Base-by-base conservation (phyloP, 2,329 filamentous ascomycete genomes). In the Metarhizium sp. region DNA sequence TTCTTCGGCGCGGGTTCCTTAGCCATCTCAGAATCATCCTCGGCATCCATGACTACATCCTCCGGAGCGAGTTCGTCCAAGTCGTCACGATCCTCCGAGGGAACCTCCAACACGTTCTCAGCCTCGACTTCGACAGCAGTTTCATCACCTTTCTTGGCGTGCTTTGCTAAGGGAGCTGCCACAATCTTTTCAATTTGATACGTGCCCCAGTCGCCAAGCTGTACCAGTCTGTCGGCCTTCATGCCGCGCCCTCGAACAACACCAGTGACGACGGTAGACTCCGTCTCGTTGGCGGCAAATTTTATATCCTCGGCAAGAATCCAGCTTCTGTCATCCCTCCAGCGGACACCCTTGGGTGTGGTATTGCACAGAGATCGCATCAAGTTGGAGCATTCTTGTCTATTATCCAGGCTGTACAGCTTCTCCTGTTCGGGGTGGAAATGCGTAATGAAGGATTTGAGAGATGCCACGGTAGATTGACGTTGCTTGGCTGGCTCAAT, bases 281-380 rank as follows among this genome's bases (percentile, higher is more conserved):
- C 78, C 1, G 78, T 75, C 11, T 78, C 78, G 4, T 73, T 76
- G 32, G 81, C 77, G 11, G 82, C 79, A 79, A 91, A 95, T 62
- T 81, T 74, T 53, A 96, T 77, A 32, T 92, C 81, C 61, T 99
- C 94, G 4, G 92, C 83, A 56, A 96, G 75, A 86, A 99, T 90
- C 89, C 94, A 99, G 64, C 91, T 95, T 62, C 94, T 82, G 61
- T 96, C 90, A 53, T 99, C 94, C 63, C 94, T 84, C 94, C 94
- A 99, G 59, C 86, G 78, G n/a, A 99, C 82, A 1, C 94, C 94
- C 74, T 95, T 97, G 11, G 94, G 92, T 47, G 87, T 91, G 40
- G 88, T 90, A 60, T 86, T 96, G 77, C 94, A 99, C 16, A 99
- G 75, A 32, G 91, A 92, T 53, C 95, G 83, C 71, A 97, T 88